Evolutionary conservation across 2,329 filamentous ascomycete genomes (phyloP), one percentile per base, ranked within the genome.

Genomic region (Aaosphaeria pasadenensis): DNA sequence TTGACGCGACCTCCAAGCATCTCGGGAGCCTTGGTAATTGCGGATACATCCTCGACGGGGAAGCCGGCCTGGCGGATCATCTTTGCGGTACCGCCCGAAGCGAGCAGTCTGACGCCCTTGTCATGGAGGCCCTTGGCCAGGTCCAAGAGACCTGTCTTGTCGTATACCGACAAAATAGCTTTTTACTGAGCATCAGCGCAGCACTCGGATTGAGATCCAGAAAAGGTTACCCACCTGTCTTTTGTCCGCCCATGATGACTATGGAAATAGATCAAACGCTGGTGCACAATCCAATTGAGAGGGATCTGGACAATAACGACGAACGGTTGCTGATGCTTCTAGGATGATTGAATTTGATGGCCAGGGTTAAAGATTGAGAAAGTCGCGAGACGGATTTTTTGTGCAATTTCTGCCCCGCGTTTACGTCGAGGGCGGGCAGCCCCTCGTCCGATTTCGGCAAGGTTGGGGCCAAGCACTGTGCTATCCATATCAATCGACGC

Each of bases 51-150:
- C 88, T 97, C 91, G 54, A 99, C 94, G 41, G 89, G 85, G 73
- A 99, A 95, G 42, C 91, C 91, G 61, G 91, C 94, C 72, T 99
- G 94, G 68, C 94, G 86, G 64, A 97, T 96, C 88, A 97, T 88
- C 76, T 87, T 94, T 57, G 94, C 87, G 42, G 94, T 99, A 62
- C 94, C 94, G 51, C 94, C 94, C 49, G 92, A 97, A 46, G 94
- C 94, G 49, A 99, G 82, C 57, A 99, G 86, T 60, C 69, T 63
- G 41, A 70, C 67, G 44, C 62, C 62, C 45, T 60, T 59, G 55
- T 70, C 65, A 44, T 68, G 60, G 42, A 70, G 64, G 43, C 67
- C 67, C 49, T 70, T 70, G 39, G 66, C 67, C 44, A 70, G 57
- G 58, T 70, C 67, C 40, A 70, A 60, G 11, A 70, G 64, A 49